phyloP scores from a whole-genome alignment of 2,329 filamentous ascomycete genomes.

The Paraconiothyrium sp. region DNA sequence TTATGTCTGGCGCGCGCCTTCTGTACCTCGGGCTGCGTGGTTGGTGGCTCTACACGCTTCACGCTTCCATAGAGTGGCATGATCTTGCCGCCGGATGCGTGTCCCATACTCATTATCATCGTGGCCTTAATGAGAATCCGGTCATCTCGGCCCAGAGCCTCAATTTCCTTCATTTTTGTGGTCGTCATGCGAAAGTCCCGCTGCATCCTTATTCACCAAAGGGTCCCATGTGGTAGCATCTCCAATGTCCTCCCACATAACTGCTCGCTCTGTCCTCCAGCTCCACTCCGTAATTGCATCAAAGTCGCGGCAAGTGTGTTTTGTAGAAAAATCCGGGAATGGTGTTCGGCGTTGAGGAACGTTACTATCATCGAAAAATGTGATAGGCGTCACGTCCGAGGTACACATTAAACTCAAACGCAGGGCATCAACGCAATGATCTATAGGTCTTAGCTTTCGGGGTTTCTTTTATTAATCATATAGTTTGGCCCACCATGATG shows the following conservation, averaged over 20 bases:
- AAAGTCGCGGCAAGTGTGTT: not conserved
- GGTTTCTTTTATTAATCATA: not conserved
- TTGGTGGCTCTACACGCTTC: no score
- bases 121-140: no score
- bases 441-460: no score
- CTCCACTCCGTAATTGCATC: not conserved
- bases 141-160: no score
- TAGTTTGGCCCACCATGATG: not conserved
- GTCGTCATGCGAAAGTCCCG: no score
- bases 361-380: not conserved
- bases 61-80: no score
- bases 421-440: not conserved
- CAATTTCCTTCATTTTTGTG: no score
- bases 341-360: not conserved
- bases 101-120: no score
- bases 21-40: no score
- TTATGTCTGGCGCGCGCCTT: no score
- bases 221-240: conserved; percentile 4
- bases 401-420: not conserved
- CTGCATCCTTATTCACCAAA: no score
- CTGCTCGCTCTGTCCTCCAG: not conserved
- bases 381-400: not conserved
- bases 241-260: conserved; percentile 4
- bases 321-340: not conserved
- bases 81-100: no score